phyloP scores from a whole-genome alignment of 768 basidiomycete genomes.

The Macrocybe gigantea region DNA sequence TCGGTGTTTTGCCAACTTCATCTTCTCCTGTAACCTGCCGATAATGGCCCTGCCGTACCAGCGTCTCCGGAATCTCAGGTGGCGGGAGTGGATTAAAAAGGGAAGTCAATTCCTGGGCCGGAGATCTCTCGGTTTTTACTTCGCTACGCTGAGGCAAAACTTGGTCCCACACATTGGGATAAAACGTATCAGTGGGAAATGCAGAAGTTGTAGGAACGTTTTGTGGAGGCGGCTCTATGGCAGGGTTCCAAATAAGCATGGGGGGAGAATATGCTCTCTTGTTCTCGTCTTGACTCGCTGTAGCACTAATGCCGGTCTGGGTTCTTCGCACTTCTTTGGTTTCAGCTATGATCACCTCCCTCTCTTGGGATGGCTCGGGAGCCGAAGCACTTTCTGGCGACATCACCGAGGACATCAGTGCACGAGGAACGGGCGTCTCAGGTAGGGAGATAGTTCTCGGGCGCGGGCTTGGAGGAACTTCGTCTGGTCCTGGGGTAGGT shows the following conservation, averaged over 20 bases:
- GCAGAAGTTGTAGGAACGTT: conserved; percentile 44
- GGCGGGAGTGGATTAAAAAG: conserved; percentile 60
- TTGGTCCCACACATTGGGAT: conserved; percentile 84
- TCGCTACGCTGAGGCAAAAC: too few species aligned
- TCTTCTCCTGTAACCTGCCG: conserved; percentile 52
- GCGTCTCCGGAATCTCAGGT: conserved; percentile 58
- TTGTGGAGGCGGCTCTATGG: conserved; percentile 73
- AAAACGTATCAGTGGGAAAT: conserved; percentile 74
- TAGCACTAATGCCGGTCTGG: background rate
- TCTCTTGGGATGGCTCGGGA: conserved; percentile 1
- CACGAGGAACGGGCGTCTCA: conserved; percentile 27
- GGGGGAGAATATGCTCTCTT: conserved; percentile 55
- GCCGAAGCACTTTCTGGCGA: conserved; percentile 1
- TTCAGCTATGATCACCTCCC: background rate
- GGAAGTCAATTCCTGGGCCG: conserved; percentile 34
- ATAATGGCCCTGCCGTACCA: conserved; percentile 73
- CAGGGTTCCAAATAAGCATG: conserved; percentile 75
- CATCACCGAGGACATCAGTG: background rate
- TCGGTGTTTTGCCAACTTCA: conserved; percentile 32
- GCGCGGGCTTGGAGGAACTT: conserved; percentile 59
- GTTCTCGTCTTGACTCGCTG: conserved; percentile 5
- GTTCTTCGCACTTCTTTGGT: background rate
- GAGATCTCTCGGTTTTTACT: conserved; percentile 15
- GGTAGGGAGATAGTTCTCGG: conserved; percentile 40
- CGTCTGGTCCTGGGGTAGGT: conserved; percentile 56